Conservation (phyloP, 192 early-diverging fungal species). For the Coemansia sp. region DNA sequence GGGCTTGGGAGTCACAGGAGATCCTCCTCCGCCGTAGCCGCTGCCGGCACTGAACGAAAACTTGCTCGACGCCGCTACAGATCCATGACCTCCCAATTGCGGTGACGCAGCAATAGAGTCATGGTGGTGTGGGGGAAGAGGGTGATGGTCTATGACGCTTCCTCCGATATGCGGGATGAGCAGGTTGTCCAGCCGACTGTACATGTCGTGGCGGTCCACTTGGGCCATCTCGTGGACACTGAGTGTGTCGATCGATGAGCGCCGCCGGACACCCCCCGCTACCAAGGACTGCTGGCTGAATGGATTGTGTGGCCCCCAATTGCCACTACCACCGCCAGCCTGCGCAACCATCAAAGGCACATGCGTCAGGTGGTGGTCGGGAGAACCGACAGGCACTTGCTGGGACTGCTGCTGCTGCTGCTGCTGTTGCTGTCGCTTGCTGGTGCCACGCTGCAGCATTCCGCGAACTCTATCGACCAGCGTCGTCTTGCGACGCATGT, state of each 20-base stretch:
- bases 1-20: conserved; percentile 16
- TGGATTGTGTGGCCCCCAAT: conserved; percentile 23
- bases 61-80: conserved; percentile 31
- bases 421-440: neutral
- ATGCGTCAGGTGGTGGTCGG: too few species aligned
- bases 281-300: conserved; percentile 15
- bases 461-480: conserved; percentile 40
- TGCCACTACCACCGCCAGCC: neutral
- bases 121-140: neutral
- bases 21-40: neutral
- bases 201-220: conserved; percentile 37
- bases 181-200: conserved; percentile 41
- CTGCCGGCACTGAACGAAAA: conserved; percentile 32
- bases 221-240: conserved; percentile 55
- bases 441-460: conserved; percentile 20
- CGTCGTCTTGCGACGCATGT: conserved; percentile 43
- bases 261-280: conserved; percentile 19
- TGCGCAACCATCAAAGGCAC: neutral
- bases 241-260: conserved; percentile 45
- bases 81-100: neutral
- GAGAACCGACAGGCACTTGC: conserved; percentile 3
- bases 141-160: neutral
- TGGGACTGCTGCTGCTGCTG: neutral
- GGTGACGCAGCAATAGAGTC: conserved; percentile 18
- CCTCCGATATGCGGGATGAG: conserved; percentile 19